phyloP scores from a whole-genome alignment of 768 basidiomycete genomes.

The Leccinum barrowsii region DNA sequence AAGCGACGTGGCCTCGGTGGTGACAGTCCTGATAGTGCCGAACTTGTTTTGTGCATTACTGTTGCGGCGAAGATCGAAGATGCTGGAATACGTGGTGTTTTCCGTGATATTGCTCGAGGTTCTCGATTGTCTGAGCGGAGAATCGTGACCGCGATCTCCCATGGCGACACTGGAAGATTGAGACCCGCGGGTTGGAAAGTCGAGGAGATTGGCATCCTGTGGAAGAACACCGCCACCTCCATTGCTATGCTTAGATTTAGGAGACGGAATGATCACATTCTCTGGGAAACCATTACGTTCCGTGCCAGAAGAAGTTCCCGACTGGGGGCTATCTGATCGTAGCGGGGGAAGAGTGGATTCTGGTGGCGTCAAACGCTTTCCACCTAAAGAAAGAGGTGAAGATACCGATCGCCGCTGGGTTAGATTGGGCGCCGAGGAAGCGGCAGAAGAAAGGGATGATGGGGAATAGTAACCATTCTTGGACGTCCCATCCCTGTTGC shows the following conservation, averaged over 20 bases:
- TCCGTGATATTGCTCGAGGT: constrained; percentile 62
- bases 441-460: constrained; percentile 37
- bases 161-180: constrained; percentile 33
- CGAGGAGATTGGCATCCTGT: constrained; percentile 22
- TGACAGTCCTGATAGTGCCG: constrained; percentile 78
- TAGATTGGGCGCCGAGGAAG: constrained; percentile 65
- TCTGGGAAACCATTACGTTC: constrained; percentile 31
- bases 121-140: constrained; percentile 55
- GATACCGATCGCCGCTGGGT: constrained; percentile 36
- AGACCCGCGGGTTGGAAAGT: constrained; percentile 34
- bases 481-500: constrained; percentile 25
- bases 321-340: constrained; percentile 55
- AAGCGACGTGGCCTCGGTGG: constrained; percentile 73
- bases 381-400: constrained; percentile 30
- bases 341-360: constrained; percentile 46
- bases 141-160: constrained; percentile 32
- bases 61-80: constrained; percentile 50
- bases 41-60: constrained; percentile 54
- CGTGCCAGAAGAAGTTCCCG: constrained; percentile 35
- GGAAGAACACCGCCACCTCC: constrained; percentile 5
- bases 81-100: constrained; percentile 52
- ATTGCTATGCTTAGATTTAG: constrained; percentile 31
- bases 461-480: constrained; percentile 38
- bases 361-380: constrained; percentile 52
- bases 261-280: constrained; percentile 35